Conservation (phyloP, 2,329 filamentous ascomycete species). For the Exophiala oligosperma region DNA sequence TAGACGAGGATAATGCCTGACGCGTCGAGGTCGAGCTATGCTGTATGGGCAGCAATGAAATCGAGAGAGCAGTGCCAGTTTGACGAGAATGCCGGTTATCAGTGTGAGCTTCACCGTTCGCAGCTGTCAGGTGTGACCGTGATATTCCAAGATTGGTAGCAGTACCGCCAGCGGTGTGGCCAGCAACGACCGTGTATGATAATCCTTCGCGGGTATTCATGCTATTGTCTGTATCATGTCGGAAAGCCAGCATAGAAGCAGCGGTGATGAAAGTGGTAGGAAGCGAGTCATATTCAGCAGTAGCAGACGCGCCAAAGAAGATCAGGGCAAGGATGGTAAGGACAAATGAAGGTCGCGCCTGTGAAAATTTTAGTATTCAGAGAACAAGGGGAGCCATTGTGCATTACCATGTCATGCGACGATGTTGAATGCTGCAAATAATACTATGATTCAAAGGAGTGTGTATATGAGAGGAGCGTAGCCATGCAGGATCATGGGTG, state of each 20-base stretch:
- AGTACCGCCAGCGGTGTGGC: not conserved
- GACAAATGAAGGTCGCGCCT: not conserved
- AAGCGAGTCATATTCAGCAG: not conserved
- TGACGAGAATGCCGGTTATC: not conserved
- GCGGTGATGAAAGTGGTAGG: not conserved
- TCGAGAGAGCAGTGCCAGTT: not conserved
- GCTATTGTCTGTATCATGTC: not conserved
- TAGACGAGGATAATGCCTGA: constrained; percentile 9
- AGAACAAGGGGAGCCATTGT: not conserved
- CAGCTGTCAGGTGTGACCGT: not conserved
- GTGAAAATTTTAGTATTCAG: not conserved
- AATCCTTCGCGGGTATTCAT: not conserved
- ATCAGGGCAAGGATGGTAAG: not conserved
- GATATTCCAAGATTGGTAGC: not conserved
- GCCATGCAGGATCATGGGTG: no score
- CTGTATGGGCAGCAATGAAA: not conserved
- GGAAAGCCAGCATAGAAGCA: not conserved
- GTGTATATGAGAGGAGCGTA: not conserved
- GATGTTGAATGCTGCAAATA: not conserved
- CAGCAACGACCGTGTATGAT: not conserved
- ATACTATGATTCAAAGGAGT: not conserved
- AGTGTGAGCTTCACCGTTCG: not conserved
- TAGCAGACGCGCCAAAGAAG: not conserved
- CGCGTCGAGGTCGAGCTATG: constrained; percentile 10
- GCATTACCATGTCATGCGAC: not conserved